Conservation (phyloP, 2,329 filamentous ascomycete species). For the Penicillium sp. region DNA sequence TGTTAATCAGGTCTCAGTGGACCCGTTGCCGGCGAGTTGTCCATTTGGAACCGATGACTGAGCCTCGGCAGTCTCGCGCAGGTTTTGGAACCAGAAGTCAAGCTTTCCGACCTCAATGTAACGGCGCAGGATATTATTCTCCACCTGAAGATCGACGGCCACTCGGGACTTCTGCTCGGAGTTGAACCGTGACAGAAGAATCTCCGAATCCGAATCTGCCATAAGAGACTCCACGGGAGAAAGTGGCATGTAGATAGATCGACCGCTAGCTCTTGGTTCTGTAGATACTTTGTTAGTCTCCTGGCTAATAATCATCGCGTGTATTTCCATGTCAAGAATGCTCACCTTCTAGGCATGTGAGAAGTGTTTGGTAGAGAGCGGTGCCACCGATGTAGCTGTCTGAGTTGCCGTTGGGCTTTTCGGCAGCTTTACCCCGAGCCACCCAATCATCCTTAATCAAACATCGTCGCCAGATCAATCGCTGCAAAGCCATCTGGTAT, state of each 20-base stretch:
- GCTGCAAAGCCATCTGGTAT: slow-evolving; percentile 29
- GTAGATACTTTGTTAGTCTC: background rate
- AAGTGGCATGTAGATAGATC: slow-evolving; percentile 26
- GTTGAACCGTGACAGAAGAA: slow-evolving; percentile 54
- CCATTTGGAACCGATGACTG: slow-evolving; percentile 6
- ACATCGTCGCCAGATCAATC: slow-evolving; percentile 79
- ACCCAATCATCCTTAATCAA: slow-evolving; percentile 85
- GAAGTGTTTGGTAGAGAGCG: slow-evolving; percentile 67
- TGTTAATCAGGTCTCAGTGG: slow-evolving; percentile 2
- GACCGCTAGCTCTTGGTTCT: slow-evolving; percentile 20
- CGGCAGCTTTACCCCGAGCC: slow-evolving; percentile 72
- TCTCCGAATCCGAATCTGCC: slow-evolving; percentile 48
- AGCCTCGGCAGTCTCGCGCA: slow-evolving; percentile 25
- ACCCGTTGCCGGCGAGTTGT: slow-evolving; percentile 1
- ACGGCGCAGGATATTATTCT: slow-evolving; percentile 66
- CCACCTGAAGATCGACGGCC: slow-evolving; percentile 69
- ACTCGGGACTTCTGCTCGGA: slow-evolving; percentile 67
- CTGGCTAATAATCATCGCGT: background rate
- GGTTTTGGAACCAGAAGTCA: slow-evolving; percentile 63
- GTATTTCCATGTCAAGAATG: background rate
- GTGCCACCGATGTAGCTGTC: slow-evolving; percentile 65
- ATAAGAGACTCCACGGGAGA: slow-evolving; percentile 32
- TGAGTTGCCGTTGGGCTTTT: slow-evolving; percentile 70
- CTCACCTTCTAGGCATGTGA: slow-evolving; percentile 60
- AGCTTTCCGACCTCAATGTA: slow-evolving; percentile 70